Evolutionary conservation across 495 filamentous ascomycete genomes (phyloP), one percentile per base, ranked within the genome.

Genomic region (Xeromyces bisporus): DNA sequence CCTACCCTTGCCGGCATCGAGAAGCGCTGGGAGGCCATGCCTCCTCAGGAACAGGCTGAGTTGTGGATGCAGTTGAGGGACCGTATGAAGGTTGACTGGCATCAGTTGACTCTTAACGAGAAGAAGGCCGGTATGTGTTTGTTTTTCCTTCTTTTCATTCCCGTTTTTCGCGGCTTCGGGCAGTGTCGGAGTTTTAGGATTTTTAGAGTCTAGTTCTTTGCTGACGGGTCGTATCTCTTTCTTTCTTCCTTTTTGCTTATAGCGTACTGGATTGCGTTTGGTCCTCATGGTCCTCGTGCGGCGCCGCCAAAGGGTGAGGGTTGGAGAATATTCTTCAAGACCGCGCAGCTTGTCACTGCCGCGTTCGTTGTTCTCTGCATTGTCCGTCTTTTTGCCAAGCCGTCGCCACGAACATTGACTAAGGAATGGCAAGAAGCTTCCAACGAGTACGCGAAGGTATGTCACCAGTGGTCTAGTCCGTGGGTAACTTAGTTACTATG

Each of bases 221-320:
- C 35, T 29, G n/a, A n/a, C n/a, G n/a, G n/a, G n/a, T 34, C 38
- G 34, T 38, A 33, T 37, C 37, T 43, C 20, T 21, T 5, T 21
- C 20, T 21, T 21, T 5, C 20, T 41, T 34, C 46, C 51, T 28
- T 54, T 35, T 10, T 26, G 17, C 13, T 25, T 31, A 50, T 54
- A 97, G 89, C 89, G 42, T 97, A 94, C 77, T 97, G 77, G 75
- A 92, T 96, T 47, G 86, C 89, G 41, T 97, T 97, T 54, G 89
- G 89, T 32, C 68, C 83, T 39, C 91, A 96, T 57, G 89, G 89
- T 34, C 89, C 89, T 35, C 85, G 89, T 32, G 68, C 86, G 23
- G 55, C 68, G 18, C 50, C 77, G 33, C 80, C 87, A 33, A 75
- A 89, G 29, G 89, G 77, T 34, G 89, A 94, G 68, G 63, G 61